Conservation (phyloP, 176 grass and related monocot genomes). For the Urochloa ruziziensis region DNA sequence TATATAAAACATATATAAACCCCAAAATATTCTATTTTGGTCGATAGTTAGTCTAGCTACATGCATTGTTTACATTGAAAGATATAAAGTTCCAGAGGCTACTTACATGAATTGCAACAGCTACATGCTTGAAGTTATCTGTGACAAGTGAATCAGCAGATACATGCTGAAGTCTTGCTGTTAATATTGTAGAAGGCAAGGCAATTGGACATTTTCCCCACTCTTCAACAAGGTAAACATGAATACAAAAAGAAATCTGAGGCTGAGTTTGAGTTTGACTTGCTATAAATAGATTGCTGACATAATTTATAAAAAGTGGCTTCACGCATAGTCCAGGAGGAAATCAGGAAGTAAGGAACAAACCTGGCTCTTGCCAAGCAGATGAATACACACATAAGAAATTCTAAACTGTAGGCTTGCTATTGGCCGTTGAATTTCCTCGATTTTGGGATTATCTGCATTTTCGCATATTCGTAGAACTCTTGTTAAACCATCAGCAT, state of each 20-base stretch:
- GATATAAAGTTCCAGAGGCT: background rate
- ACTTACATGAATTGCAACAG: slow-evolving; percentile 67
- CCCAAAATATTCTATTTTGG: background rate
- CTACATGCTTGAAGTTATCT: slow-evolving; percentile 55
- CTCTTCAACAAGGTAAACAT: slow-evolving; percentile 50
- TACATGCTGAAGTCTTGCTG: slow-evolving; percentile 49
- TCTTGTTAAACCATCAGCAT: slow-evolving; percentile 79
- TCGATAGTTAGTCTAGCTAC: slow-evolving; percentile 14
- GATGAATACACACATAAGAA: slow-evolving; percentile 63
- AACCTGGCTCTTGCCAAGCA: slow-evolving; percentile 77
- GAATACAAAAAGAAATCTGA: slow-evolving; percentile 10
- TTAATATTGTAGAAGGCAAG: slow-evolving; percentile 43
- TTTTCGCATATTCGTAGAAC: slow-evolving; percentile 66
- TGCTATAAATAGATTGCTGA: background rate
- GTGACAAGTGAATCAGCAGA: slow-evolving; percentile 57
- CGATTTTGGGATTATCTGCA: slow-evolving; percentile 42
- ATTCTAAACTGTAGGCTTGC: slow-evolving; percentile 64
- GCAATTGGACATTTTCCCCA: slow-evolving; percentile 34
- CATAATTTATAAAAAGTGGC: background rate
- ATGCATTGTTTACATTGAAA: slow-evolving; percentile 12
- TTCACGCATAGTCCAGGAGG: background rate
- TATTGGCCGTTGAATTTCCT: slow-evolving; percentile 47
- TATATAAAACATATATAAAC: background rate
- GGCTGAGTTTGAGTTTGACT: background rate
- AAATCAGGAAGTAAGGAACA: slow-evolving; percentile 15